Percentiles rank a stretch among this genome's conserved stretches.
Evolutionary conservation across 1,284 basidiomycete species (phyloP).

Genomic region (Ustilago nuda): DNA sequence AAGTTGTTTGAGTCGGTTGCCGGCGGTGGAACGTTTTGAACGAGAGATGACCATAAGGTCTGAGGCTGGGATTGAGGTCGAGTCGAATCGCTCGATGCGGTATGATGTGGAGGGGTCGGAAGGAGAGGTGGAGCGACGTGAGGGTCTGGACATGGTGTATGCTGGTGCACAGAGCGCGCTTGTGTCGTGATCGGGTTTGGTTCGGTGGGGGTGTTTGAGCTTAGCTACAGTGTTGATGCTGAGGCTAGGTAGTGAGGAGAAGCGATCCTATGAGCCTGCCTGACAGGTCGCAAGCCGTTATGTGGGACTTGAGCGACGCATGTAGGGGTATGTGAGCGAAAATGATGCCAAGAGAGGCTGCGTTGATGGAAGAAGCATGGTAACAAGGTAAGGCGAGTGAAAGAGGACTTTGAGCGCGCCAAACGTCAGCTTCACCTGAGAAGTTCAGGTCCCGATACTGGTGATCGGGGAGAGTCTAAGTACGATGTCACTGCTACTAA

Average conservation of each 20-base stretch:
- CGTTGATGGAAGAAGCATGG: background rate
- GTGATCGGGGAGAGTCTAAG: too few species aligned
- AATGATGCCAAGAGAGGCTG: background rate
- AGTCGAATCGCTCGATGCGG: slow-evolving; percentile 36
- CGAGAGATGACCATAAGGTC: slow-evolving; percentile 47
- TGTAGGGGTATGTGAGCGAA: background rate
- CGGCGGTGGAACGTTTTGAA: slow-evolving; percentile 52
- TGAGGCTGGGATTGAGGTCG: background rate
- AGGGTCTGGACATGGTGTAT: slow-evolving; percentile 4
- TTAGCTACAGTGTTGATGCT: background rate
- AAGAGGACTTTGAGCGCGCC: slow-evolving; percentile 4
- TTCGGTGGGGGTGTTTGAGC: background rate
- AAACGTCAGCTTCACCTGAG: background rate
- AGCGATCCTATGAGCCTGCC: background rate
- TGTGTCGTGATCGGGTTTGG: too few species aligned
- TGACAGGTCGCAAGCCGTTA: background rate
- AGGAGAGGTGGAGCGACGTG: background rate
- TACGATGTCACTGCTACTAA: too few species aligned
- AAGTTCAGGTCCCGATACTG: too few species aligned
- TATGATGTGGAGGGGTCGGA: slow-evolving; percentile 17
- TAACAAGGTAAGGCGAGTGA: background rate
- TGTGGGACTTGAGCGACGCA: background rate
- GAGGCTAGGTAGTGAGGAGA: background rate
- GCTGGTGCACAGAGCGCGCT: background rate
- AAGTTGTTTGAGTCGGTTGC: slow-evolving; percentile 61